Evolutionary conservation across 805 yeast species (phyloP).

Genomic region (Kuraishia capsulata): DNA sequence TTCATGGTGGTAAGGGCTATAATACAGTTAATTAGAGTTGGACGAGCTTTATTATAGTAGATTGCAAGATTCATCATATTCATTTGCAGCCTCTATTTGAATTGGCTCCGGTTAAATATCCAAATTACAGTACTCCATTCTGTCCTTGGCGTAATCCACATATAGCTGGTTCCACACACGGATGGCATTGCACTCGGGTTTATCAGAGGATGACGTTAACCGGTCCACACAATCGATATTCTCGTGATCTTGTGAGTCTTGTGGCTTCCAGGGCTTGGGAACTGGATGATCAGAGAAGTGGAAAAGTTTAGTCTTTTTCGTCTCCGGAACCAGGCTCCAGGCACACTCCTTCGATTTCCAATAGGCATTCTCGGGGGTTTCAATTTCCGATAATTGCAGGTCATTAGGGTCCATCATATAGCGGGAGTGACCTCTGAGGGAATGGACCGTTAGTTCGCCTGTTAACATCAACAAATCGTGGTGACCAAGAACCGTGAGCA

Average conservation of each 20-base stretch:
- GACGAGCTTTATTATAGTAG: background rate
- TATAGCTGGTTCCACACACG: conserved; percentile 23
- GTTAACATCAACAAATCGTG: background rate
- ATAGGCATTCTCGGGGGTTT: background rate
- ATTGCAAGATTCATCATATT: background rate
- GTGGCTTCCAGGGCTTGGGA: conserved; percentile 53
- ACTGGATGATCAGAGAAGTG: conserved; percentile 64
- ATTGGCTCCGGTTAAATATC: background rate
- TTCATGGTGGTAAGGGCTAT: conserved; percentile 20
- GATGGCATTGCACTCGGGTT: conserved; percentile 21
- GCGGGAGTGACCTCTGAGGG: background rate
- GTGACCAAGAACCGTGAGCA: background rate
- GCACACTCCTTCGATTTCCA: conserved; percentile 10
- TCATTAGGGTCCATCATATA: background rate
- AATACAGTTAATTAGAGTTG: conserved; percentile 14
- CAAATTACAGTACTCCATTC: background rate
- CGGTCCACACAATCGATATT: conserved; percentile 10
- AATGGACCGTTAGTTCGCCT: background rate
- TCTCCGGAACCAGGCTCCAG: conserved; percentile 24
- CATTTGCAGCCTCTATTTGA: background rate
- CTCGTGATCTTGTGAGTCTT: conserved; percentile 12
- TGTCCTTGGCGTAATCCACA: conserved; percentile 7
- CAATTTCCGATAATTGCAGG: background rate
- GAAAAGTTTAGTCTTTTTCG: conserved; percentile 30
- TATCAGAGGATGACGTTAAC: conserved; percentile 10